Evolutionary conservation across 208 protist species (phyloP), one percentile per base, ranked within the genome.

Genomic region (Wallacemonas sp.): DNA sequence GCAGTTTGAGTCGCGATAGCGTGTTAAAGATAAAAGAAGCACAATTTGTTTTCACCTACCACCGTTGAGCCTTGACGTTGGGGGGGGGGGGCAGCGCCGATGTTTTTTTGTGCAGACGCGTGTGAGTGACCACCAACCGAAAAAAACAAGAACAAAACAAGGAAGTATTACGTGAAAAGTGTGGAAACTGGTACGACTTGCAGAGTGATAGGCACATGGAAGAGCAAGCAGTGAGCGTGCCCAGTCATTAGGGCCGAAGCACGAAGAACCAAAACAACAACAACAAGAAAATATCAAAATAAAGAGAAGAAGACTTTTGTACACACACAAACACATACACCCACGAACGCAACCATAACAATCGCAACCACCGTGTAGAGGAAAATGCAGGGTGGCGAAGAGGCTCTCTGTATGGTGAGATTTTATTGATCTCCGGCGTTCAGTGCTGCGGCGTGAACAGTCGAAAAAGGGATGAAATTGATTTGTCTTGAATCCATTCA

Each of bases 141-240:
- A 34, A 62, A 58, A 43, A 11, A 72, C 16, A 47, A 55, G 23
- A 11, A 52, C 14, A 39, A 72, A 47, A 66, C 4, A 56, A 72
- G 19, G 65, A 49, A 38, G 38, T 34, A 52, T 3, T n/a, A 49
- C 39, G 0, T 36, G 2, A 38, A 19, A 60, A 14, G 14, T 32
- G 61, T 52, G 54, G 60, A 63, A 19, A 63, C 23, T 32, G 19
- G 48, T 41, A 30, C 52, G 14, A 6, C 36, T 41, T 14, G 36
- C 14, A 14, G 36, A 41, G 14, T 17, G 9, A 70, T 43, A 64
- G 21, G 46, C 38, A 41, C 27, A 36, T 39, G 36, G 56, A 68
- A 56, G 44, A 29, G 41, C 2, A 21, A 62, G 54, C 55, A 44
- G 38, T 65, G 48, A 46, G 44, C 47, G 52, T 41, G 68, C 58